Evolutionary conservation across 1,284 basidiomycete species (phyloP).

Genomic region (Marasmius fiardii): DNA sequence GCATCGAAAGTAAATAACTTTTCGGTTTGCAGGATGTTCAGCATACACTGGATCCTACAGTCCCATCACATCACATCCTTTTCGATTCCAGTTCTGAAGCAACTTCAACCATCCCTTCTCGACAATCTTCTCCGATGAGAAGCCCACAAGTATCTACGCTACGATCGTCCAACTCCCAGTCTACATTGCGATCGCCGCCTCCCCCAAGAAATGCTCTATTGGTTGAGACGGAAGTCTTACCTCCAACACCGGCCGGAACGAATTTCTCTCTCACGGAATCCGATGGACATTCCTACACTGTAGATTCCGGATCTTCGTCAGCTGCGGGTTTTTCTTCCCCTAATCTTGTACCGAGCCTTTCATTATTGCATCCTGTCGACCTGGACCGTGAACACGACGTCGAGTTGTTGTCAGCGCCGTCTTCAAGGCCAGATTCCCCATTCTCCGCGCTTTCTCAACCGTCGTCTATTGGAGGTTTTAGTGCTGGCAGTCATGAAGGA

Average conservation of each 20-base stretch:
- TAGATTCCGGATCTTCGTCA: constrained; percentile 12
- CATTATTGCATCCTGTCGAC: constrained; percentile 37
- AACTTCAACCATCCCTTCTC: constrained; percentile 24
- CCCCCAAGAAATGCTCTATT: background rate
- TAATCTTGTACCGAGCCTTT: constrained; percentile 32
- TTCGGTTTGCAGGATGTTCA: background rate
- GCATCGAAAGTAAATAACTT: background rate
- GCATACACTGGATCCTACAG: constrained; percentile 31
- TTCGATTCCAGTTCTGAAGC: constrained; percentile 37
- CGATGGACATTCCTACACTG: constrained; percentile 10
- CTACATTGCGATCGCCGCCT: constrained; percentile 16
- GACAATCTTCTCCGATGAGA: constrained; percentile 16
- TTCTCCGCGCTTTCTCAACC: constrained; percentile 20
- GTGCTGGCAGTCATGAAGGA: background rate
- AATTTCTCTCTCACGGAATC: background rate
- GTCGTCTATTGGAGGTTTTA: background rate
- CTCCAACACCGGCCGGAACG: background rate
- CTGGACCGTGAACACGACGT: constrained; percentile 38
- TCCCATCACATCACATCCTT: constrained; percentile 46
- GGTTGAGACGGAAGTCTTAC: background rate
- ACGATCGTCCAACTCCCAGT: constrained; percentile 19
- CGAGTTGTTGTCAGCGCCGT: constrained; percentile 39
- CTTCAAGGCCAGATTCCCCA: constrained; percentile 37
- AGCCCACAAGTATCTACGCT: constrained; percentile 14
- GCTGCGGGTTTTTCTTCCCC: constrained; percentile 10